Evolutionary conservation across 139 green algal genomes (phyloP).

Genomic region (Eudorina sp.): DNA sequence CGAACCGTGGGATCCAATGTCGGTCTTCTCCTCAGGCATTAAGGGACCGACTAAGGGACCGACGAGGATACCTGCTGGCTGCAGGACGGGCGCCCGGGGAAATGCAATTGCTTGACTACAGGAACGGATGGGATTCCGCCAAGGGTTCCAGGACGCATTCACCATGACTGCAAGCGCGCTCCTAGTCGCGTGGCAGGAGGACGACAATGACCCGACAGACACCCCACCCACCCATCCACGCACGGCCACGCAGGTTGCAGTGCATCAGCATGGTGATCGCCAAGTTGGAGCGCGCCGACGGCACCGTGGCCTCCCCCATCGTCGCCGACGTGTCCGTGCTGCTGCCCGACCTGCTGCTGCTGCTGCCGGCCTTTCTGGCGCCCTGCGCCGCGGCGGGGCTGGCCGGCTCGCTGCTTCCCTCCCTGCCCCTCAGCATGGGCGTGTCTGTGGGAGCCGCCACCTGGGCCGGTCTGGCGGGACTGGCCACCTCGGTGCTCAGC

Average conservation of each 20-base stretch:
- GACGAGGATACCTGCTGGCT: too few species aligned
- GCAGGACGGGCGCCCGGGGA: too few species aligned
- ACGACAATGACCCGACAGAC: not conserved
- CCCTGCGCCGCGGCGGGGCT: not conserved
- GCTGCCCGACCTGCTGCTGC: conserved; percentile 32
- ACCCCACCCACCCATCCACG: not conserved
- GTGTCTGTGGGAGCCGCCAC: conserved; percentile 20
- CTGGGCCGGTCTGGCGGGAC: not conserved
- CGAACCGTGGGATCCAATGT: too few species aligned
- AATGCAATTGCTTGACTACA: too few species aligned
- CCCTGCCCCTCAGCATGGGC: conserved; percentile 44
- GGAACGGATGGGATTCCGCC: too few species aligned
- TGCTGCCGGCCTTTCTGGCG: conserved; percentile 45
- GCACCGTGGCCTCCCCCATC: conserved; percentile 67
- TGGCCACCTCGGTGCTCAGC: conserved; percentile 7
- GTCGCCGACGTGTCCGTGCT: conserved; percentile 42
- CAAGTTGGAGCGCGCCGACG: conserved; percentile 78
- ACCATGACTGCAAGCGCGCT: too few species aligned
- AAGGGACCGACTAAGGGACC: too few species aligned
- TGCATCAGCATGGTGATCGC: conserved; percentile 84
- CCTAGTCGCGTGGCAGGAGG: too few species aligned
- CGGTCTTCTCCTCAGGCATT: too few species aligned
- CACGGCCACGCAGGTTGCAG: conserved; percentile 77
- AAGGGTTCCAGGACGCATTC: too few species aligned
- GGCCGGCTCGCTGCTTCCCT: conserved; percentile 33